Conservation (phyloP, 176 grass and related monocot genomes). For the Musa itinerans region DNA sequence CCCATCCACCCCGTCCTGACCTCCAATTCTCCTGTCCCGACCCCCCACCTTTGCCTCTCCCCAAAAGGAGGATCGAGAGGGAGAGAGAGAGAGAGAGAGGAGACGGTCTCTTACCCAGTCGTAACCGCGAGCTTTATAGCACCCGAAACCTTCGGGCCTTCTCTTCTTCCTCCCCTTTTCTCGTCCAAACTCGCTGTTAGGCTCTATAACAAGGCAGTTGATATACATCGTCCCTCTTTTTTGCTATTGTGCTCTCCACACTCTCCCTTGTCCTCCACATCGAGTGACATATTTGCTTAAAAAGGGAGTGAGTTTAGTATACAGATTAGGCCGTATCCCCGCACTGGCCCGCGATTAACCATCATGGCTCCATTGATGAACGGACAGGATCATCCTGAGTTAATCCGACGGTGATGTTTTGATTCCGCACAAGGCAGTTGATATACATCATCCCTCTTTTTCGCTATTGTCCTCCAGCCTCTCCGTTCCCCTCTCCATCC, state of each 20-base stretch:
- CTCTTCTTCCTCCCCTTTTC: not conserved
- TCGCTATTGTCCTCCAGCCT: not conserved
- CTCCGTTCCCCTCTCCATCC: no score
- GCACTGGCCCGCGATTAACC: no score
- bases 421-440: not conserved
- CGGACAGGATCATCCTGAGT: no score
- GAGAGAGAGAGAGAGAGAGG: conserved; percentile 8
- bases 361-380: no score
- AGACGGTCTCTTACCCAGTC: not conserved
- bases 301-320: no score
- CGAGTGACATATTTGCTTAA: no score
- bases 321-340: no score
- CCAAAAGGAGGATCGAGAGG: not conserved
- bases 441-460: not conserved
- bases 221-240: not conserved
- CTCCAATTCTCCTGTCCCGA: not conserved
- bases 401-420: no score
- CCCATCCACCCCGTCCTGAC: conserved; percentile 31
- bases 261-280: no score
- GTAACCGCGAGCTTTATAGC: conserved; percentile 9
- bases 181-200: not conserved
- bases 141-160: conserved; percentile 7
- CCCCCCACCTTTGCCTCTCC: not conserved
- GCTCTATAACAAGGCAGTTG: not conserved
- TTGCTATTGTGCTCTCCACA: not conserved